Evolutionary conservation across 2,329 filamentous ascomycete species (phyloP).

Genomic region (Thielaviopsis populi): DNA sequence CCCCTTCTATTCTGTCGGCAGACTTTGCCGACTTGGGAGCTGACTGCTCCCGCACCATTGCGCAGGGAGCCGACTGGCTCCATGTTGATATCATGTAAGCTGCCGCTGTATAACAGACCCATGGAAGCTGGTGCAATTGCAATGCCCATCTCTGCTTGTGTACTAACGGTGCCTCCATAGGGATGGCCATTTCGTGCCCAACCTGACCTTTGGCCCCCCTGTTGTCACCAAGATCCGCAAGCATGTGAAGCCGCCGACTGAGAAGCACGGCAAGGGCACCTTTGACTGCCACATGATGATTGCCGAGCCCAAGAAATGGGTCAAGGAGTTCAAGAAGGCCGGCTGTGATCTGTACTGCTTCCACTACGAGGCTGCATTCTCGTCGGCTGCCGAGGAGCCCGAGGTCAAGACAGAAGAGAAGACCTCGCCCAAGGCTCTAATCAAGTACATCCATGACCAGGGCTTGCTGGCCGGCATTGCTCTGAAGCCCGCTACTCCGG

Average conservation of each 20-base stretch:
- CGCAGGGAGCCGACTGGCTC: constrained; percentile 77
- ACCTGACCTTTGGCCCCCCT: constrained; percentile 91
- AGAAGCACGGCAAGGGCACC: constrained; percentile 63
- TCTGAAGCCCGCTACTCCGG: constrained; percentile 81
- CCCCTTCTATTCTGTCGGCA: constrained; percentile 92
- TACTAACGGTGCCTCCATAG: constrained; percentile 30
- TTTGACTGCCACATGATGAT: constrained; percentile 99
- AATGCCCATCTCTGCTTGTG: neutral
- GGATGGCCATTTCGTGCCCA: constrained; percentile 98
- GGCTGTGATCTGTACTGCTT: constrained; percentile 99
- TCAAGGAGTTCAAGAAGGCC: constrained; percentile 82
- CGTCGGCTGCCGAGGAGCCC: constrained; percentile 69
- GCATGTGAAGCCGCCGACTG: constrained; percentile 62
- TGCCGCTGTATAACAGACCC: neutral
- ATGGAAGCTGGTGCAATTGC: too few relatives aligned
- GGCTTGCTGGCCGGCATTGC: constrained; percentile 88
- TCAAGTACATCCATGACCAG: constrained; percentile 76
- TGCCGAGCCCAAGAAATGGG: constrained; percentile 97
- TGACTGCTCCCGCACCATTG: constrained; percentile 76
- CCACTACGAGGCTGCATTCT: constrained; percentile 94
- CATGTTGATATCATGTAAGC: constrained; percentile 78
- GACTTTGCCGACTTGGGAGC: constrained; percentile 83
- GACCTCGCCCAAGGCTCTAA: constrained; percentile 72
- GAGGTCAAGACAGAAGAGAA: constrained; percentile 50
- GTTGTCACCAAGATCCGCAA: constrained; percentile 87